Evolutionary conservation across 768 basidiomycete species (phyloP).

Genomic region (Myochromella boudieri): DNA sequence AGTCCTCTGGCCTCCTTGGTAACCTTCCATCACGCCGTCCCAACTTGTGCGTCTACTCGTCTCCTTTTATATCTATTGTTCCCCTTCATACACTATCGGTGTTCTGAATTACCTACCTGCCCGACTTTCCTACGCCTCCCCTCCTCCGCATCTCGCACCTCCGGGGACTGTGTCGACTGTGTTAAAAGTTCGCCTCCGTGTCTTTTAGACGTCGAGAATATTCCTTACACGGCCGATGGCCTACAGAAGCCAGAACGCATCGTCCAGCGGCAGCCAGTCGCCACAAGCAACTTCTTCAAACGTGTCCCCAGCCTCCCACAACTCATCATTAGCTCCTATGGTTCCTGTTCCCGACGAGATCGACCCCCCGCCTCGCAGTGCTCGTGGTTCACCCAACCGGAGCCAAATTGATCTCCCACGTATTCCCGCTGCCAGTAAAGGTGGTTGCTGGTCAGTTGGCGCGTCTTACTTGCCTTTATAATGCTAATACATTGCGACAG

Average conservation of each 20-base stretch:
- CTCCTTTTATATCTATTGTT: constrained; percentile 34
- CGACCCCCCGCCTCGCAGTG: constrained; percentile 26
- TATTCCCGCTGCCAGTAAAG: constrained; percentile 57
- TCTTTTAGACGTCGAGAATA: constrained; percentile 19
- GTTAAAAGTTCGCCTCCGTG: constrained; percentile 27
- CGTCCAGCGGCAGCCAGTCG: constrained; percentile 49
- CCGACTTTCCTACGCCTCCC: constrained; percentile 21
- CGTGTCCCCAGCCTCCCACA: constrained; percentile 44
- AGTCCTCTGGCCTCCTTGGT: constrained; percentile 40
- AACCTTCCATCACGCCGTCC: constrained; percentile 43
- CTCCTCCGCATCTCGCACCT: constrained; percentile 28
- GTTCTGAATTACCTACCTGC: constrained; percentile 25
- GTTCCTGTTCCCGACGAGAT: constrained; percentile 29
- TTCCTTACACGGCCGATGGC: constrained; percentile 40
- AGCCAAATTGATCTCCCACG: constrained; percentile 51
- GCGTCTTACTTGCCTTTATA: constrained; percentile 9
- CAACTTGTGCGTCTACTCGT: constrained; percentile 25
- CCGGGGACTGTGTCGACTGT: constrained; percentile 36
- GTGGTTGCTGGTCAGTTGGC: constrained; percentile 73
- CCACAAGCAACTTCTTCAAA: constrained; percentile 44
- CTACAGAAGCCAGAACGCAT: constrained; percentile 46
- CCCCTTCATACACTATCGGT: constrained; percentile 33
- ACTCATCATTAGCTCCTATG: constrained; percentile 32
- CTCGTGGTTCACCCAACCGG: constrained; percentile 47
- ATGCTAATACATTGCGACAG: constrained; percentile 33